Percentiles rank a stretch among this genome's conserved stretches.
phyloP scores from a whole-genome alignment of 2,329 filamentous ascomycete species.

The Trichophyton simii region DNA sequence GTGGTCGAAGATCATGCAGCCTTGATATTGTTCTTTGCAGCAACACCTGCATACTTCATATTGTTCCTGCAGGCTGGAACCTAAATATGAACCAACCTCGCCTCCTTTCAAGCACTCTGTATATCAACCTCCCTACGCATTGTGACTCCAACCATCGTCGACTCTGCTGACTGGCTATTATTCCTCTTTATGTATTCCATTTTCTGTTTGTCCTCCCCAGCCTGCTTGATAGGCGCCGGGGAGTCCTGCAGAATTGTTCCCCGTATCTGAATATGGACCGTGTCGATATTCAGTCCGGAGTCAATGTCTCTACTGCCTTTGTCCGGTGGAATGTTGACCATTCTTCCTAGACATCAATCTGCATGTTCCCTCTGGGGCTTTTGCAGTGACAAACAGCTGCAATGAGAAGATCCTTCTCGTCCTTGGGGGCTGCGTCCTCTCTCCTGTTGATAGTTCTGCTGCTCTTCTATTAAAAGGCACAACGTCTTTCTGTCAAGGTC shows the following conservation, averaged over 20 bases:
- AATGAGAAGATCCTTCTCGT: neutral
- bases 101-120: neutral
- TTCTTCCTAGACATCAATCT: neutral
- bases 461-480: neutral
- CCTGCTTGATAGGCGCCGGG: neutral
- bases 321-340: neutral
- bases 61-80: neutral
- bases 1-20: slow-evolving; percentile 4
- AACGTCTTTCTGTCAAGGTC: neutral
- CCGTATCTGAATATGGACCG: slow-evolving; percentile 1
- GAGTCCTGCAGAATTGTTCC: neutral
- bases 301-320: slow-evolving; percentile 4
- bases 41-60: neutral
- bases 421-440: neutral
- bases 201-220: neutral
- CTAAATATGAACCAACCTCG: neutral
- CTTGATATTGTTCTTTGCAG: slow-evolving; percentile 13
- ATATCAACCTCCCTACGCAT: neutral
- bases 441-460: neutral
- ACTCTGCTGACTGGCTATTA: neutral
- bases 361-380: neutral
- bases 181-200: neutral
- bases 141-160: neutral
- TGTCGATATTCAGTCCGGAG: neutral
- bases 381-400: slow-evolving; percentile 4